Percentiles rank a stretch among this genome's conserved stretches.
Evolutionary conservation across 2,329 filamentous ascomycete genomes (phyloP).

Genomic region (Geosmithia flava): DNA sequence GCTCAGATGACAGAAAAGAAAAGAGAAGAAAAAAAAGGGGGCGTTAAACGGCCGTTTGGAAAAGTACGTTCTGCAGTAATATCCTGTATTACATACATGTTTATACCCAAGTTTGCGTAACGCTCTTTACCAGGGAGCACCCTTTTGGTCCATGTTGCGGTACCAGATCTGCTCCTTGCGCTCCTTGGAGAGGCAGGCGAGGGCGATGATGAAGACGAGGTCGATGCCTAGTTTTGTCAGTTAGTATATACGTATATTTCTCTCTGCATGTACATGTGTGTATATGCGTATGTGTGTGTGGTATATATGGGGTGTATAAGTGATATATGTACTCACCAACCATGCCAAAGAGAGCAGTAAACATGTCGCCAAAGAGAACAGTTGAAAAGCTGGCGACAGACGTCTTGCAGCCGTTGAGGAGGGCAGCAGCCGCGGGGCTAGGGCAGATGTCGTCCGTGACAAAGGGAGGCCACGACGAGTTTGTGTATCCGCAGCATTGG

Average conservation of each 20-base stretch:
- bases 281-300: neutral
- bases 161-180: slow-evolving; percentile 71
- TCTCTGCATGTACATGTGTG: neutral
- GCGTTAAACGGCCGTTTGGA: no score
- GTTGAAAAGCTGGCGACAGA: slow-evolving; percentile 59
- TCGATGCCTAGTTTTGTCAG: slow-evolving; percentile 37
- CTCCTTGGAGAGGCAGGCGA: slow-evolving; percentile 68
- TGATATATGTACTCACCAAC: slow-evolving; percentile 50
- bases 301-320: no score
- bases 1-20: no score
- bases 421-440: slow-evolving; percentile 56
- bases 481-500: slow-evolving; percentile 68
- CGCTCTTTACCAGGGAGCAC: slow-evolving; percentile 30
- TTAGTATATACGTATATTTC: neutral
- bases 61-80: no score
- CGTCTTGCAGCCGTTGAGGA: slow-evolving; percentile 56
- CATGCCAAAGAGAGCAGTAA: slow-evolving; percentile 69
- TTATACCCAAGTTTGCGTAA: no score
- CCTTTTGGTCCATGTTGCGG: slow-evolving; percentile 72
- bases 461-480: slow-evolving; percentile 60
- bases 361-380: slow-evolving; percentile 60
- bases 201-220: slow-evolving; percentile 54
- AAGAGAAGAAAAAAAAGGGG: no score
- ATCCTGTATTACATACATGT: no score
- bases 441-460: slow-evolving; percentile 56